Percentiles rank a stretch among this genome's conserved stretches.
These are phyloP conservation scores for Colletotrichum tamarilloi DNA, from an alignment of 2,329 filamentous ascomycete genomes.

Conservation along the genomic window DNA sequence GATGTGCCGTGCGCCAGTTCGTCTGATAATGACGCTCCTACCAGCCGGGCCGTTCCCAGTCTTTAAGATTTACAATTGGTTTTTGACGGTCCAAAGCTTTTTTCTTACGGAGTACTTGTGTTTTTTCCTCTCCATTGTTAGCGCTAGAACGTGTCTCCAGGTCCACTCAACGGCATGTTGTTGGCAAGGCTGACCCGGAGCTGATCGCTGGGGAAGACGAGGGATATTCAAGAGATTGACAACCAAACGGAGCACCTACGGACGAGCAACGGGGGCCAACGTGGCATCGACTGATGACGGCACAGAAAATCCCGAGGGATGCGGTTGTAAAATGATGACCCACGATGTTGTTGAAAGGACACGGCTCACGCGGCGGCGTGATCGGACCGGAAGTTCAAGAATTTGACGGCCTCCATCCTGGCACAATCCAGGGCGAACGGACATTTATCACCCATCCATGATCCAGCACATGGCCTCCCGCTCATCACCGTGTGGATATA, in stretches of 20 bases:
- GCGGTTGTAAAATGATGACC: background rate
- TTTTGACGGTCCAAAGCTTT: slow-evolving; percentile 13
- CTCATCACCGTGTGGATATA: background rate
- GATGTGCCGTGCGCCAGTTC: slow-evolving; percentile 24
- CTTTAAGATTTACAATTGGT: slow-evolving; percentile 22
- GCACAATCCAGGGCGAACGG: background rate
- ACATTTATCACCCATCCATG: background rate
- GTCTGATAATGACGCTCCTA: slow-evolving; percentile 25
- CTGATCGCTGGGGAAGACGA: slow-evolving; percentile 26
- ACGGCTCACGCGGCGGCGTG: background rate
- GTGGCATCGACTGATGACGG: background rate
- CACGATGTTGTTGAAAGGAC: background rate
- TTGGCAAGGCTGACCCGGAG: slow-evolving; percentile 27
- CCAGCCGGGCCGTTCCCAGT: slow-evolving; percentile 22
- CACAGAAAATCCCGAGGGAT: background rate
- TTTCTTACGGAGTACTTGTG: background rate
- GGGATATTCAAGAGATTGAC: background rate
- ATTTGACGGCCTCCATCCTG: background rate
- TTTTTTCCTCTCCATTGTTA: background rate
- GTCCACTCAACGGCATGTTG: slow-evolving; percentile 21
- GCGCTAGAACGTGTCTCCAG: slow-evolving; percentile 18
- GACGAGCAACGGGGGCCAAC: background rate
- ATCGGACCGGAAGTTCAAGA: background rate
- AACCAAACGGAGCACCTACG: background rate
- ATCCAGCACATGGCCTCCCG: background rate